Evolutionary conservation across 768 basidiomycete species (phyloP).

Genomic region (Pleurotus cornucopiae): DNA sequence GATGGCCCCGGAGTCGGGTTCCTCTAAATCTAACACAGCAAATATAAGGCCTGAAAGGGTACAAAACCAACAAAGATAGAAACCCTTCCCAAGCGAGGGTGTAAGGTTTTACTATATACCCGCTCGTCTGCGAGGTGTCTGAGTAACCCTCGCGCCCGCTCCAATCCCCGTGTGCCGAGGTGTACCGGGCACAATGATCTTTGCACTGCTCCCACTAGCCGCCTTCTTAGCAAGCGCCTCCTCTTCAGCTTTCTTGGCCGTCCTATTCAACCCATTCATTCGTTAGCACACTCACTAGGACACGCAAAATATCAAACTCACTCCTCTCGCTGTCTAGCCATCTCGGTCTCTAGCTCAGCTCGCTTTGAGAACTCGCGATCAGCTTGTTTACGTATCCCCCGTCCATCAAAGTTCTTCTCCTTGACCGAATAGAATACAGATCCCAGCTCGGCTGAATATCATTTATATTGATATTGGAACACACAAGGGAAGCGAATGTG

Average conservation of each 20-base stretch:
- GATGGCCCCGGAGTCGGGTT: too few relatives aligned
- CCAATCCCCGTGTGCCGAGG: constrained; percentile 69
- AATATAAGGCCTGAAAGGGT: too few relatives aligned
- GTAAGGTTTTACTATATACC: constrained; percentile 49
- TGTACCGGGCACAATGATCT: constrained; percentile 78
- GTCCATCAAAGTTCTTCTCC: constrained; percentile 95
- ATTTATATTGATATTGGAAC: constrained; percentile 6
- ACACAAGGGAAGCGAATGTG: background rate
- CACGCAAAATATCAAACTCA: constrained; percentile 25
- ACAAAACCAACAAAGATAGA: too few relatives aligned
- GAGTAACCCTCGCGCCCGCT: constrained; percentile 56
- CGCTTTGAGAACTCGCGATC: constrained; percentile 90
- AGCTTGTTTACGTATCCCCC: constrained; percentile 68
- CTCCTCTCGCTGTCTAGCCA: constrained; percentile 81
- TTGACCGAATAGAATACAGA: constrained; percentile 97
- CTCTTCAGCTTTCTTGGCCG: constrained; percentile 59
- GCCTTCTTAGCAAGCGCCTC: constrained; percentile 54
- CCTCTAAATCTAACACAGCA: too few relatives aligned
- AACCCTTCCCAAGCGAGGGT: background rate
- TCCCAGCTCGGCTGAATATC: constrained; percentile 75
- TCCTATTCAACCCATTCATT: constrained; percentile 29
- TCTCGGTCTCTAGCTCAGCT: constrained; percentile 90
- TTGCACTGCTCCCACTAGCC: constrained; percentile 47
- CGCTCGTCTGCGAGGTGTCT: constrained; percentile 70
- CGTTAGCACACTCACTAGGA: background rate